Evolutionary conservation across 129 eudicot species (phyloP).

Genomic region (Ambrosia artemisiifolia): DNA sequence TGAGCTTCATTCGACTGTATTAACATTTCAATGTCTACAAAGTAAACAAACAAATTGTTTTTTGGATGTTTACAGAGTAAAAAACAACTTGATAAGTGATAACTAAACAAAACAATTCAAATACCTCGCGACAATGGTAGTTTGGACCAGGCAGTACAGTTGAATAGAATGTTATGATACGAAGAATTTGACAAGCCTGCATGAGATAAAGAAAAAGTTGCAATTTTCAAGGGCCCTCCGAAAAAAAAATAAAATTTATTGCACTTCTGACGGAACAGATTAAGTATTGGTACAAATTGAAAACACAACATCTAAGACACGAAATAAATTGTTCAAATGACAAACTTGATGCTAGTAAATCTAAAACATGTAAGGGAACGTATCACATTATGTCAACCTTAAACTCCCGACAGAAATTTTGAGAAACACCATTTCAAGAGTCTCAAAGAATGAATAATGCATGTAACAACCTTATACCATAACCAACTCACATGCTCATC

Average conservation of each 20-base stretch:
- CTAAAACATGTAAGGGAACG: not conserved
- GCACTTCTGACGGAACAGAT: not conserved
- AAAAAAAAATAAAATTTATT: not conserved
- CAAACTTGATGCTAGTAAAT: not conserved
- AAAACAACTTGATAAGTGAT: not conserved
- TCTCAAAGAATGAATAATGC: not conserved
- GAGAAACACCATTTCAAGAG: not conserved
- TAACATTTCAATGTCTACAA: not conserved
- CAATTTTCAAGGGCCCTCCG: not conserved
- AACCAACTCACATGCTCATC: not conserved
- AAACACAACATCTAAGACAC: not conserved
- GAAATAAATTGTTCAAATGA: not conserved
- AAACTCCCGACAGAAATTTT: not conserved
- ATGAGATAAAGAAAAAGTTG: not conserved
- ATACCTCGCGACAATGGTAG: slow-evolving; percentile 92
- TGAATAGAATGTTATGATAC: slow-evolving; percentile 80
- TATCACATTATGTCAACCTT: not conserved
- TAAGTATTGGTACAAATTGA: not conserved
- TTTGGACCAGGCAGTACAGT: slow-evolving; percentile 96
- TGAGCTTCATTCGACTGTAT: not conserved
- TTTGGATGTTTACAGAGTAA: not conserved
- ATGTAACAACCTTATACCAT: not conserved
- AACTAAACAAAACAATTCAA: not conserved
- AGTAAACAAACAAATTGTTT: not conserved
- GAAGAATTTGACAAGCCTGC: slow-evolving; percentile 85